A percentile compares a stretch with the other conserved stretches of the same genome.
Conservation (phyloP, 2,329 filamentous ascomycete species). For the Coleophoma cylindrospora region DNA sequence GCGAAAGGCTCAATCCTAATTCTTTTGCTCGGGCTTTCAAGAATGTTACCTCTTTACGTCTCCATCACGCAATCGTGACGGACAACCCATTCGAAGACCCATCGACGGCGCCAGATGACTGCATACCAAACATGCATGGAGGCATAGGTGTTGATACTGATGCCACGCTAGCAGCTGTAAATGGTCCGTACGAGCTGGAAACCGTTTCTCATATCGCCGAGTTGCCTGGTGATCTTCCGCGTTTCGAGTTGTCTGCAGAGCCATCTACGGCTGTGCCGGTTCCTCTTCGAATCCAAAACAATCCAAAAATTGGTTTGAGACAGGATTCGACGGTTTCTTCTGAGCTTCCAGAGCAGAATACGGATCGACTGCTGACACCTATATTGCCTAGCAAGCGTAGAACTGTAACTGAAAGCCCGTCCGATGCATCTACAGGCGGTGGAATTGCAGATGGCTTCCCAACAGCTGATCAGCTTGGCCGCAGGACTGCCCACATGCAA, state of each 20-base stretch:
- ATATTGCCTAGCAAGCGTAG: not conserved
- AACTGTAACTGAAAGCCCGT: not conserved
- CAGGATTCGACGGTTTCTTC: too few species aligned
- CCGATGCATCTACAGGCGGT: not conserved
- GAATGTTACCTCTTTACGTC: conserved; percentile 11
- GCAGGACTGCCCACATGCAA: not conserved
- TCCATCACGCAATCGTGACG: conserved; percentile 15
- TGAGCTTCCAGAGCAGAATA: too few species aligned
- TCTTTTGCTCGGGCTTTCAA: conserved; percentile 10
- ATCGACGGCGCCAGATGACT: not conserved
- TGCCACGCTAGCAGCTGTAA: conserved; percentile 5
- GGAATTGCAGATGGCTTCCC: not conserved
- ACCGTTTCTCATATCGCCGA: too few species aligned
- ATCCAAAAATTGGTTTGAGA: too few species aligned
- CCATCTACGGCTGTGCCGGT: too few species aligned
- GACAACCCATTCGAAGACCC: conserved; percentile 10
- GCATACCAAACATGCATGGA: conserved; percentile 9
- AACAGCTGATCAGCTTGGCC: not conserved
- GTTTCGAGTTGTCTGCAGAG: too few species aligned
- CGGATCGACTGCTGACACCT: not conserved
- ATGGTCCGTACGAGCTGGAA: too few species aligned
- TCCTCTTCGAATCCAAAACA: too few species aligned
- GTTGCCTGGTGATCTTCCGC: too few species aligned
- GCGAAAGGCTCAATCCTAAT: conserved; percentile 6
- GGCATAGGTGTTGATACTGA: conserved; percentile 11